Percentiles rank a stretch among this genome's conserved stretches.
These are phyloP conservation scores for Sphaerosporella brunnea DNA, from an alignment of 495 filamentous ascomycete genomes.

Conservation along the genomic window DNA sequence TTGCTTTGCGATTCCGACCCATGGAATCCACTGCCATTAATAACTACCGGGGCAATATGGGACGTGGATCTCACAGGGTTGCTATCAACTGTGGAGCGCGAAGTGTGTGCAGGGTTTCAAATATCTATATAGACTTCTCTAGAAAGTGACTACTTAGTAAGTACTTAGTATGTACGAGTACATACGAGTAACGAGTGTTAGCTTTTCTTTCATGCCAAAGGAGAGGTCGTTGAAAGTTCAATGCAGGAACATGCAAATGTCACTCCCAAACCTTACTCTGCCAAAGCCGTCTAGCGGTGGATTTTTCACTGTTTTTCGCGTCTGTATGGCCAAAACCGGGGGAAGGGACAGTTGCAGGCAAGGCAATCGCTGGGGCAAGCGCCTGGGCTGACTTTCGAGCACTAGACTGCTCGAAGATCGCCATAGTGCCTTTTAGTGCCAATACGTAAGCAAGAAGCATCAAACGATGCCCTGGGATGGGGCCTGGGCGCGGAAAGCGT, in stretches of 20 bases:
- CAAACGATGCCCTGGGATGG: too few relatives aligned
- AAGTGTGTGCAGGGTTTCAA: too few relatives aligned
- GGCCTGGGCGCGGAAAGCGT: not conserved
- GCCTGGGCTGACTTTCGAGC: conserved; percentile 23
- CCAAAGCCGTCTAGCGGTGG: too few relatives aligned
- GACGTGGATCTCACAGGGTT: not conserved
- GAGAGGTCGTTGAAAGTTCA: not conserved
- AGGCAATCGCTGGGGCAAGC: conserved; percentile 22
- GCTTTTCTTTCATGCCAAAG: not conserved
- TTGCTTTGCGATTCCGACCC: not conserved
- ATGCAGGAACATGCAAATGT: too few relatives aligned
- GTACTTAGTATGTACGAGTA: too few relatives aligned
- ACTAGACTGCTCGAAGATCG: conserved; percentile 10
- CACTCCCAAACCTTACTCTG: too few relatives aligned
- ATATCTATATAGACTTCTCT: too few relatives aligned
- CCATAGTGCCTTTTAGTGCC: too few relatives aligned
- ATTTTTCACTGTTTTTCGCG: too few relatives aligned
- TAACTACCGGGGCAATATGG: not conserved
- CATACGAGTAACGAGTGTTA: not conserved
- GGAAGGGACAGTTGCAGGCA: conserved; percentile 10
- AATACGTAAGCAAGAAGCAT: too few relatives aligned
- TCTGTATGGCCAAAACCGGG: too few relatives aligned
- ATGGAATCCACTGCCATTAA: not conserved
- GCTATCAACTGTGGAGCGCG: not conserved
- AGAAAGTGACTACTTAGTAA: too few relatives aligned